Conservation (phyloP, 1,284 basidiomycete species). For the Rhodotorula sp. region DNA sequence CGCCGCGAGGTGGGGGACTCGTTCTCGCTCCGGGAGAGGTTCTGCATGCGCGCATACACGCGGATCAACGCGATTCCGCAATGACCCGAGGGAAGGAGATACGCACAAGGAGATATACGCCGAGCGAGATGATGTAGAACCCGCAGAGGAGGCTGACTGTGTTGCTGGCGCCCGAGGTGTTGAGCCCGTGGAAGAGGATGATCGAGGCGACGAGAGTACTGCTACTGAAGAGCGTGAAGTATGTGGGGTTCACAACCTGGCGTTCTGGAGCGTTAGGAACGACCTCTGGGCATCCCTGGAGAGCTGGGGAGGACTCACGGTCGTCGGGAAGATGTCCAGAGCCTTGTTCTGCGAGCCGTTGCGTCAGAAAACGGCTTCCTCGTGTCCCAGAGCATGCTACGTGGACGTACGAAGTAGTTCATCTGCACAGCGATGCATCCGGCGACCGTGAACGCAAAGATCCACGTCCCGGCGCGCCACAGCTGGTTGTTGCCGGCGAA, state of each 20-base stretch:
- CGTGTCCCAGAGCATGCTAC: too few relatives aligned
- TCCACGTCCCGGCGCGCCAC: slow-evolving; percentile 88
- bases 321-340: slow-evolving; percentile 94
- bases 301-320: slow-evolving; percentile 1
- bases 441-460: slow-evolving; percentile 82
- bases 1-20: slow-evolving; percentile 12
- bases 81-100: not conserved
- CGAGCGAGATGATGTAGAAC: slow-evolving; percentile 86
- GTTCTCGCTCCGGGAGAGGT: slow-evolving; percentile 38
- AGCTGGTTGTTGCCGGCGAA: slow-evolving; percentile 95
- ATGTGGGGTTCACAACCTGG: slow-evolving; percentile 86
- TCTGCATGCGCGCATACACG: slow-evolving; percentile 2
- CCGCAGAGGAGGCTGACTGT: slow-evolving; percentile 82
- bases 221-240: slow-evolving; percentile 98
- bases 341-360: slow-evolving; percentile 57
- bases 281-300: too few relatives aligned
- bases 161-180: slow-evolving; percentile 79
- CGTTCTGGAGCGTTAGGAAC: slow-evolving; percentile 47
- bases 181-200: slow-evolving; percentile 92
- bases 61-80: not conserved
- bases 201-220: slow-evolving; percentile 92
- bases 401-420: slow-evolving; percentile 72
- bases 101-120: slow-evolving; percentile 52
- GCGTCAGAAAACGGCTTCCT: too few relatives aligned
- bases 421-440: slow-evolving; percentile 74